Percentiles rank a stretch among this genome's conserved stretches.
phyloP scores from a whole-genome alignment of 768 basidiomycete genomes.

The Thelephora ganbajun region DNA sequence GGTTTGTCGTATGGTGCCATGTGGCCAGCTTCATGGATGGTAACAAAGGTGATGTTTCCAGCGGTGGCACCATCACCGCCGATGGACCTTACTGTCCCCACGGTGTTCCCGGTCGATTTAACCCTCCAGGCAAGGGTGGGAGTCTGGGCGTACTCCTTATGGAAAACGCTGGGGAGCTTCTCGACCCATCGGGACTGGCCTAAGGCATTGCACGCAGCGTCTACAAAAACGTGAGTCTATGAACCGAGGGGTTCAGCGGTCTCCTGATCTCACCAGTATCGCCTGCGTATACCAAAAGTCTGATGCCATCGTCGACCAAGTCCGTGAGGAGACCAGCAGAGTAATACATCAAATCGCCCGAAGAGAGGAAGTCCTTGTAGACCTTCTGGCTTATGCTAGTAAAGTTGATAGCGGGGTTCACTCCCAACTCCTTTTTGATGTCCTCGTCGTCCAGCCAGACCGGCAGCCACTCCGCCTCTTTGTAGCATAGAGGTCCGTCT shows the following conservation, averaged over 20 bases:
- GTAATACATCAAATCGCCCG: constrained; percentile 37
- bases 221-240: constrained; percentile 10
- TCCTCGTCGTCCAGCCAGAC: constrained; percentile 70
- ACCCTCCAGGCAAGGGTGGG: constrained; percentile 21
- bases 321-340: constrained; percentile 33
- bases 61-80: constrained; percentile 22
- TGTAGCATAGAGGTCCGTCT: constrained; percentile 55
- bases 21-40: constrained; percentile 46
- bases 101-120: constrained; percentile 17
- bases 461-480: constrained; percentile 78
- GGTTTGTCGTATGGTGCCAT: constrained; percentile 90
- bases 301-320: constrained; percentile 33
- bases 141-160: constrained; percentile 21
- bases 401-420: constrained; percentile 42
- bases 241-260: not conserved
- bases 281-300: constrained; percentile 26
- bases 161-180: constrained; percentile 24
- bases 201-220: constrained; percentile 26
- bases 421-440: constrained; percentile 72
- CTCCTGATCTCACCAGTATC: constrained; percentile 15
- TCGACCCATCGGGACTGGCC: constrained; percentile 30
- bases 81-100: constrained; percentile 28
- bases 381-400: constrained; percentile 20
- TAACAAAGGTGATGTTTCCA: constrained; percentile 35
- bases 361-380: constrained; percentile 29